Evolutionary conservation across 2,329 filamentous ascomycete species (phyloP), one percentile per base, ranked within the genome.

Genomic region (Boeremia exigua): DNA sequence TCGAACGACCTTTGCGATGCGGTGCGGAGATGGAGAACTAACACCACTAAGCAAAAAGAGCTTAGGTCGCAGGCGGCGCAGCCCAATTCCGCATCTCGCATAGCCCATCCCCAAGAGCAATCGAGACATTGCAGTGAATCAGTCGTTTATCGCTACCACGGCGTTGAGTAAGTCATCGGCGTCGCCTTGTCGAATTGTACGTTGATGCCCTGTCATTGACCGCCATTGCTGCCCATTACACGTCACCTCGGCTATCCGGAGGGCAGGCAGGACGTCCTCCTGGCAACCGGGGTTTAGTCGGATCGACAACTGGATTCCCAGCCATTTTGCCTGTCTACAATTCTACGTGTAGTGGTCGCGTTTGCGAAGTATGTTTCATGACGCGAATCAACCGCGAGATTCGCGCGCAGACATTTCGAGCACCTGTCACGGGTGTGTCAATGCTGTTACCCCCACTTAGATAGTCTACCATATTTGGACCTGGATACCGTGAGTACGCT

Each of bases 371-470:
- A 37, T 17, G 53, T 56, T 56, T 56, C 47, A 56, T 19, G 39
- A 56, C 47, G 47, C 53, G 53, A 56, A 32, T 43, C 36, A 11
- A 27, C 25, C 53, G 48, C 47, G 47, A 51, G 28, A 14, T 46
- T 48, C 42, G 47, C 46, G 52, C 53, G 51, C 51, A 36, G 30
- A 42, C 19, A 50, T 15, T 56, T 46, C 14, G 14, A 44, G 51
- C 51, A 48, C 39, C 45, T 38, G 39, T 43, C 51, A 43, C 51
- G n/a, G 33, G 27, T 25, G 12, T 38, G 47, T 56, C 53, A 46
- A 47, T 50, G 47, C 53, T 56, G 53, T 42, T 12, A 36, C 28
- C 47, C 43, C 53, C 53, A 51, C 53, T 43, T 48, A 38, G 36
- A 12, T 30, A 23, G 19, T 23, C 8, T 17, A 33, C 15, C 11